Evolutionary conservation across 1,284 basidiomycete genomes (phyloP).

Genomic region (Sporisorium sorghi): DNA sequence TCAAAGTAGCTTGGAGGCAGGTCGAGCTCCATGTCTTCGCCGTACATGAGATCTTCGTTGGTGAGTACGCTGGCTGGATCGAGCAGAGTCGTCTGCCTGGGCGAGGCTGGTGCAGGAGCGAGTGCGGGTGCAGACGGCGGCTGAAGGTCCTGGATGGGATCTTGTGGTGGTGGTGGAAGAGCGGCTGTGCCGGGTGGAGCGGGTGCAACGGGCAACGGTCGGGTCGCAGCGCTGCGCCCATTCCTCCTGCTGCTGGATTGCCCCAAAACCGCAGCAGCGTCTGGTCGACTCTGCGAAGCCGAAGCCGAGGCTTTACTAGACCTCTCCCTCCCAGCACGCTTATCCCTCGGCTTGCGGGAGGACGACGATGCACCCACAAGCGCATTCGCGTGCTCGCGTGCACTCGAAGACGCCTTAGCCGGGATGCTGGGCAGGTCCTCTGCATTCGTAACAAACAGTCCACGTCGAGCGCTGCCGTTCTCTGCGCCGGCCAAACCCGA

Average conservation of each 20-base stretch:
- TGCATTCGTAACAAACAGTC: slow-evolving; percentile 16
- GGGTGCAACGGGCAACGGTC: slow-evolving; percentile 5
- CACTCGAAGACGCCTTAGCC: slow-evolving; percentile 11
- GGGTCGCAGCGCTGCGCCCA: background rate
- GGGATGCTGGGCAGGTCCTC: slow-evolving; percentile 28
- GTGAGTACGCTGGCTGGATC: slow-evolving; percentile 12
- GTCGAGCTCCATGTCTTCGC: slow-evolving; percentile 54
- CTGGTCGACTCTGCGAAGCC: background rate
- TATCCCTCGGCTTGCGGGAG: slow-evolving; percentile 4
- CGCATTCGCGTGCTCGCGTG: slow-evolving; percentile 28
- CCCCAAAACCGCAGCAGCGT: background rate
- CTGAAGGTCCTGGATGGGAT: background rate
- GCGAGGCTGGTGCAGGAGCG: background rate
- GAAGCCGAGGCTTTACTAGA: slow-evolving; percentile 4
- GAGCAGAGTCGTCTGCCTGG: slow-evolving; percentile 1
- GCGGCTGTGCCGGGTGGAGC: background rate
- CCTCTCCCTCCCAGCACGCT: slow-evolving; percentile 9
- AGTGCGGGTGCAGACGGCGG: background rate
- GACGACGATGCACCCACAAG: slow-evolving; percentile 14
- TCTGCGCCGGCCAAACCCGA: background rate
- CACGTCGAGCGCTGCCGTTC: slow-evolving; percentile 16
- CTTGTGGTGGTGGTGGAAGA: background rate
- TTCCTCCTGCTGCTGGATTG: no score
- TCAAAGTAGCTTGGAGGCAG: slow-evolving; percentile 65
- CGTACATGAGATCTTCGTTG: slow-evolving; percentile 40